Conservation (phyloP, 257 asterid species). For the Ilex asprella region DNA sequence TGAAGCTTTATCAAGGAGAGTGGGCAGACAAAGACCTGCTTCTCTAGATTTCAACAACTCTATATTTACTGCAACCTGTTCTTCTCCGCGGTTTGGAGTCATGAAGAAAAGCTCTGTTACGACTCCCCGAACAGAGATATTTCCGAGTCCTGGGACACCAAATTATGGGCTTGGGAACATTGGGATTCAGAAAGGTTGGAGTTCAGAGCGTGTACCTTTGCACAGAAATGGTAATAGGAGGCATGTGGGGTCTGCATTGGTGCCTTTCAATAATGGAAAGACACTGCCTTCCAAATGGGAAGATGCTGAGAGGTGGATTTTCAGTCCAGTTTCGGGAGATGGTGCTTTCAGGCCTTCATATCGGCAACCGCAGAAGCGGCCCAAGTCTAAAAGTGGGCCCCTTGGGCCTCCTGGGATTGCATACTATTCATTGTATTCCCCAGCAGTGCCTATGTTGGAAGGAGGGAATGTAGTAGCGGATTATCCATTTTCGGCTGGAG, state of each 20-base stretch:
- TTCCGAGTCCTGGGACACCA: conserved; percentile 94
- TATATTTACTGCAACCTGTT: conserved; percentile 24
- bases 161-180: conserved; percentile 54
- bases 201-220: conserved; percentile 79
- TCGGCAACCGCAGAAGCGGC: conserved; percentile 69
- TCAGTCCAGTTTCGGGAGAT: conserved; percentile 82
- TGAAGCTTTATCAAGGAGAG: conserved; percentile 37
- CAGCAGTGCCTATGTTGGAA: conserved; percentile 48
- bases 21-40: conserved; percentile 62
- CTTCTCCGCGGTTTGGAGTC: conserved; percentile 54
- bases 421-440: conserved; percentile 73
- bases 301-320: conserved; percentile 99
- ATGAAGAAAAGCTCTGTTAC: conserved; percentile 53
- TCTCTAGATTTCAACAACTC: conserved; percentile 70
- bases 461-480: conserved; percentile 31
- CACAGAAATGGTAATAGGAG: conserved; percentile 44
- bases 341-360: conserved; percentile 38
- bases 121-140: conserved; percentile 36
- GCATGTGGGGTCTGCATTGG: conserved; percentile 36
- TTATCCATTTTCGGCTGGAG: conserved; percentile 71
- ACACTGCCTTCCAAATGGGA: conserved; percentile 96
- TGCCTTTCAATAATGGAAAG: conserved; percentile 68
- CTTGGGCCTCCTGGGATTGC: conserved; percentile 88
- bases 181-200: conserved; percentile 88
- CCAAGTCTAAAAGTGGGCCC: conserved; percentile 95